Base-by-base conservation (phyloP, 352 stramenopile genomes). In the Globisporangium mamillatum region DNA sequence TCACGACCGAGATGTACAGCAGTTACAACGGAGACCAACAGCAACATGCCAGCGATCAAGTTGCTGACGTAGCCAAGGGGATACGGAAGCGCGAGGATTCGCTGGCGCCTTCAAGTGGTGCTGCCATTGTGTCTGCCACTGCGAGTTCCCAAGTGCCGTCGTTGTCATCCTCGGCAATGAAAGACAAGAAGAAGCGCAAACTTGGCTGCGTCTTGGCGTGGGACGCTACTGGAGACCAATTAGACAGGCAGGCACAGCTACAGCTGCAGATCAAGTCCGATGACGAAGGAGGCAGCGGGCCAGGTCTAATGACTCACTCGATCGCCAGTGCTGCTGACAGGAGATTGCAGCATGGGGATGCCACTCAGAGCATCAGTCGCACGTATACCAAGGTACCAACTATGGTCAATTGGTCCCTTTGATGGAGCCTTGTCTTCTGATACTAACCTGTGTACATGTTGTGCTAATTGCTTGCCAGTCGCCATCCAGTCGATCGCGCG, bases 111-210 rank as follows among this genome's bases (percentile, higher is more conserved):
- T 22, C 44, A 3, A 59, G 22, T 16, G 29, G 46, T 6, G 1
- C 18, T 41, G 10, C 34, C 18, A 20, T 18, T 66, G 46, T 25
- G 1, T 12, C 60, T 58, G 60, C 25, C 22, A 61, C 22, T 22
- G 56, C 32, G 32, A 36, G 32, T 36, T 36, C 32, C 29, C 46
- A 48, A 12, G 32, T 32, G 20, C 20, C 25, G n/a, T 50, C 41
- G 16, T 14, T 36, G 18, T 24, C 27, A 27, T 9, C 50, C 41
- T 54, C 34, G 1, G 60, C 29, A 14, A 48, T 50, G 29, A 59
- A 72, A 1, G 72, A 55, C 34, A 79, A 75, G 60, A 88, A 86
- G 71, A 83, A 85, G 59, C 78, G 80, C 22, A 70, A 79, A 27
- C 67, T 89, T 34, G 82, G 86, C 24, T 77, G 74, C 46, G 58